phyloP scores from a whole-genome alignment of 1,284 basidiomycete species.

The Athelia psychrophila region DNA sequence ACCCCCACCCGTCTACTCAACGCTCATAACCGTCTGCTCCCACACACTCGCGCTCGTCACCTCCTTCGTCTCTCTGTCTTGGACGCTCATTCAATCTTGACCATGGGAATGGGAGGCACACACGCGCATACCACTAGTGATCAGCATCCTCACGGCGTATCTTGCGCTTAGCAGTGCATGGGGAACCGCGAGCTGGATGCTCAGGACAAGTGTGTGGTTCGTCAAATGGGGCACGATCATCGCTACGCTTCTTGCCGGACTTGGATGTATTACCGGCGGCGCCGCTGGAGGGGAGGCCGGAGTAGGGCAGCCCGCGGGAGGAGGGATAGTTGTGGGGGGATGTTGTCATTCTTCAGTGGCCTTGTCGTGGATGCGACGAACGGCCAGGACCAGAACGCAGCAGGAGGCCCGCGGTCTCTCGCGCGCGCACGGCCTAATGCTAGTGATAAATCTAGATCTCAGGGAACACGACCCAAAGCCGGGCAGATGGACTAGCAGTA shows the following conservation, averaged over 20 bases:
- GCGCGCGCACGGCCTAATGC: constrained; percentile 15
- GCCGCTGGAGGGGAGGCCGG: constrained; percentile 27
- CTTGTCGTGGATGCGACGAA: constrained; percentile 43
- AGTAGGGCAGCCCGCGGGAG: constrained; percentile 25
- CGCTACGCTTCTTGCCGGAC: constrained; percentile 44
- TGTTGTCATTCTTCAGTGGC: constrained; percentile 38
- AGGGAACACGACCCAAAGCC: constrained; percentile 37
- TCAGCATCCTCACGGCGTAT: constrained; percentile 69
- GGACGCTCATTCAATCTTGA: constrained; percentile 44
- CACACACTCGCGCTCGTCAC: constrained; percentile 49
- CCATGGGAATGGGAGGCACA: constrained; percentile 64
- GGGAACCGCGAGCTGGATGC: constrained; percentile 70
- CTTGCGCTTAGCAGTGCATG: constrained; percentile 70
- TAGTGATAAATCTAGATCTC: constrained; percentile 24
- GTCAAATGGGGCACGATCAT: constrained; percentile 73
- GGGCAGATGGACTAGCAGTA: constrained; percentile 67
- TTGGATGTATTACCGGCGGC: constrained; percentile 50
- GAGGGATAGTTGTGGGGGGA: constrained; percentile 14
- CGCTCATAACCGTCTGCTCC: constrained; percentile 48
- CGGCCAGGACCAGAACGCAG: constrained; percentile 29
- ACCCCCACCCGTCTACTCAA: constrained; percentile 51
- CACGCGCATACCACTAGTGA: constrained; percentile 66
- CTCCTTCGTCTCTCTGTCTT: constrained; percentile 45
- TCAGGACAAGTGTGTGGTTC: constrained; percentile 64
- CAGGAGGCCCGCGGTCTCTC: constrained; percentile 17